phyloP scores from a whole-genome alignment of 768 basidiomycete species.

The Kwoniella mangroviensis region DNA sequence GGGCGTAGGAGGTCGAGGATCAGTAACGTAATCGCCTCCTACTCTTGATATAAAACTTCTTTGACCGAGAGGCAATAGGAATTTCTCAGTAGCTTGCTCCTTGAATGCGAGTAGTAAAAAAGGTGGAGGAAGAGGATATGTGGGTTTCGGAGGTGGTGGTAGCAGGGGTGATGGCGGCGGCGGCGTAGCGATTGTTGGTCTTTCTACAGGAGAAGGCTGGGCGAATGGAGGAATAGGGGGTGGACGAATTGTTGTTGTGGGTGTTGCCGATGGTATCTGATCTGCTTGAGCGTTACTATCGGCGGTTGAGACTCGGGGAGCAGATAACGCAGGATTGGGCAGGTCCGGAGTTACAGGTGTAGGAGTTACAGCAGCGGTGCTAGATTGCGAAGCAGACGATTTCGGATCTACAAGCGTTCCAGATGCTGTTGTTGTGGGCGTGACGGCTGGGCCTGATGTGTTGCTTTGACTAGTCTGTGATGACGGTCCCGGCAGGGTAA shows the following conservation, averaged over 20 bases:
- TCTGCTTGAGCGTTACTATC: background rate
- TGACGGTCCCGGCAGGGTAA: too few relatives aligned
- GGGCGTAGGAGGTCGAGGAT: conserved; percentile 20
- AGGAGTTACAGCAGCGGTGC: too few relatives aligned
- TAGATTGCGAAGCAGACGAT: too few relatives aligned
- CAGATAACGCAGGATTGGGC: background rate
- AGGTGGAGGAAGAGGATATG: conserved; percentile 42
- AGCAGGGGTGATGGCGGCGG: conserved; percentile 15
- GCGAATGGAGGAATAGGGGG: conserved; percentile 2
- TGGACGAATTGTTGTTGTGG: background rate
- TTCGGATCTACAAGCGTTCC: too few relatives aligned
- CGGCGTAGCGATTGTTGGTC: conserved; percentile 4
- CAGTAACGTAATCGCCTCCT: conserved; percentile 43
- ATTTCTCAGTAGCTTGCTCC: conserved; percentile 48
- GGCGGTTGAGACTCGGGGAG: background rate
- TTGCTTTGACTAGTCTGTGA: background rate
- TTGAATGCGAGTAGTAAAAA: conserved; percentile 50
- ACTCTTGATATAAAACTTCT: conserved; percentile 41
- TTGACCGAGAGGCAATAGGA: conserved; percentile 39
- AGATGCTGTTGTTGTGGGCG: too few relatives aligned
- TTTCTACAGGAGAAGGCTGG: background rate
- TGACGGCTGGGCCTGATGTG: background rate
- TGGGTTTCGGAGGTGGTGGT: conserved; percentile 35
- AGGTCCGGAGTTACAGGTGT: too few relatives aligned
- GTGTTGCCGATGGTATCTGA: background rate